A percentile compares a stretch with the other conserved stretches of the same genome.
These are phyloP conservation scores for Hymenoscyphus fructigenus DNA, from an alignment of 2,329 filamentous ascomycete species.

Conservation along the genomic window DNA sequence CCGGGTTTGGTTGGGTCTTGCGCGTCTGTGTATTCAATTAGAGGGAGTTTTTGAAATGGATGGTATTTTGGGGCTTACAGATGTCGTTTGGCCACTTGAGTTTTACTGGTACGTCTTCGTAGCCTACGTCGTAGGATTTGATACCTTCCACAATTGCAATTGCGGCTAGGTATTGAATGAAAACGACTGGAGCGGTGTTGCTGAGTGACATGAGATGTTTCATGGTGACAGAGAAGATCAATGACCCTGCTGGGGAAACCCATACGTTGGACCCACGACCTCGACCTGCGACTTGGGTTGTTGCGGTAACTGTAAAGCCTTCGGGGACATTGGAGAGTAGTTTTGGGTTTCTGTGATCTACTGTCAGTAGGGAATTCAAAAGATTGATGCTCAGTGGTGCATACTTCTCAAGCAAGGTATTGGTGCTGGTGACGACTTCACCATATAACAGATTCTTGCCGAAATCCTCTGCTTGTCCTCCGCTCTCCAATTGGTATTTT, in stretches of 20 bases:
- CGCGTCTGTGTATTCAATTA: slow-evolving; percentile 49
- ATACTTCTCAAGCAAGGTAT: slow-evolving; percentile 86
- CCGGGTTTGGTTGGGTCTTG: slow-evolving; percentile 58
- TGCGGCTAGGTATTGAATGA: slow-evolving; percentile 89
- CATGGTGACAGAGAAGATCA: slow-evolving; percentile 87
- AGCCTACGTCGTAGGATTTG: slow-evolving; percentile 74
- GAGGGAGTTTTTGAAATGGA: neutral
- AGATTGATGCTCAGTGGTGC: slow-evolving; percentile 20
- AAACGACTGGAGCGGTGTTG: slow-evolving; percentile 75
- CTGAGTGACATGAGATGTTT: slow-evolving; percentile 76
- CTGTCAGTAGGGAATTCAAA: slow-evolving; percentile 14
- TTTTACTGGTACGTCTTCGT: slow-evolving; percentile 73
- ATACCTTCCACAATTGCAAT: slow-evolving; percentile 85
- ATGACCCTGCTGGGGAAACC: slow-evolving; percentile 82
- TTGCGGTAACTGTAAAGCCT: slow-evolving; percentile 86
- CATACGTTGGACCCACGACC: slow-evolving; percentile 92
- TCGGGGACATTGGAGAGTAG: slow-evolving; percentile 74
- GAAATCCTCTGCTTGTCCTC: slow-evolving; percentile 62
- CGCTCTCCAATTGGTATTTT: slow-evolving; percentile 58
- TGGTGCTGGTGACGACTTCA: slow-evolving; percentile 91
- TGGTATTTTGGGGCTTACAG: slow-evolving; percentile 49
- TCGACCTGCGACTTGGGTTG: slow-evolving; percentile 82
- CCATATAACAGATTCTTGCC: slow-evolving; percentile 80
- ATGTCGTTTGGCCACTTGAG: slow-evolving; percentile 99
- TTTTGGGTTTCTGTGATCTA: slow-evolving; percentile 63